These are phyloP conservation scores for Nasturtium officinale DNA, from an alignment of 345 rosid species.

Conservation along the genomic window DNA sequence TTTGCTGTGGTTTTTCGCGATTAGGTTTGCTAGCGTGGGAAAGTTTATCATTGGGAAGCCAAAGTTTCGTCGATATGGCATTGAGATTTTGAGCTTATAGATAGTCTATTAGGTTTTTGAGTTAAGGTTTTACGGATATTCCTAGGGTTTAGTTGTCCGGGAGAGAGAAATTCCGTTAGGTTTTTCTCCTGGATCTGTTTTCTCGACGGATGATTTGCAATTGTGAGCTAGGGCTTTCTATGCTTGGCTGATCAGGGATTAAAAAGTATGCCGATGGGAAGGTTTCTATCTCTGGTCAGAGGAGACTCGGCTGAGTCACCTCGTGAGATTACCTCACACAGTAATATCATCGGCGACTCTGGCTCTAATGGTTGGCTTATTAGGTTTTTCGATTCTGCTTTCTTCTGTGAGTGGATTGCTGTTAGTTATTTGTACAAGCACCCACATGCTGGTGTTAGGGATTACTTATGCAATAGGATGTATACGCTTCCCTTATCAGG, in stretches of 20 bases:
- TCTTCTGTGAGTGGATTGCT: constrained; percentile 99
- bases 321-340: constrained; percentile 81
- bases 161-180: constrained; percentile 26
- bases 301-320: constrained; percentile 80
- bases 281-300: constrained; percentile 79
- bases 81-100: constrained; percentile 30
- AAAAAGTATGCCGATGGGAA: constrained; percentile 77
- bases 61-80: constrained; percentile 14
- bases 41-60: constrained; percentile 30
- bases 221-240: constrained; percentile 45
- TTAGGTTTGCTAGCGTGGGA: constrained; percentile 34
- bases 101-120: constrained; percentile 28
- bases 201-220: constrained; percentile 34
- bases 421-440: constrained; percentile 99
- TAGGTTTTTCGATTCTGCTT: constrained; percentile 94
- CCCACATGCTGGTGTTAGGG: constrained; percentile 89
- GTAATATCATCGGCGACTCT: constrained; percentile 66
- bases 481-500: constrained; percentile 89
- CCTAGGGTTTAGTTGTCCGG: constrained; percentile 38
- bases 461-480: constrained; percentile 97
- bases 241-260: constrained; percentile 48
- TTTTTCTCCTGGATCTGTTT: constrained; percentile 34
- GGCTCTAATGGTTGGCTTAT: constrained; percentile 98
- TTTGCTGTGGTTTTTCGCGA: constrained; percentile 18
- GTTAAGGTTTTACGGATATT: constrained; percentile 38